Evolutionary conservation across 148 eudicot genomes (phyloP).

Genomic region (Simmondsia chinensis): DNA sequence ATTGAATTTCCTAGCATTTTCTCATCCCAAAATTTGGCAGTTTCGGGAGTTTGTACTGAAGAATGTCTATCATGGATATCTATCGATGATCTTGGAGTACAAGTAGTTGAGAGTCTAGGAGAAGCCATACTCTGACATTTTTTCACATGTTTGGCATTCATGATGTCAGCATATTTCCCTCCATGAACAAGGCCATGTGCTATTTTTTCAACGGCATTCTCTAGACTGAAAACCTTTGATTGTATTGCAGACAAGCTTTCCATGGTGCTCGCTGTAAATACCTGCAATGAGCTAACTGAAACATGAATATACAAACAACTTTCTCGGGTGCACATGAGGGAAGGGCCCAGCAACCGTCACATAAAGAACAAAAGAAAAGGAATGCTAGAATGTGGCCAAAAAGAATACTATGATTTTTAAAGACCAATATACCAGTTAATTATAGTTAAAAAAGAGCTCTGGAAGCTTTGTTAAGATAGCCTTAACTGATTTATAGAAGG

Average conservation of each 20-base stretch:
- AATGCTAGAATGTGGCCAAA: background rate
- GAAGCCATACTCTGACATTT: constrained; percentile 38
- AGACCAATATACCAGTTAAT: too few species aligned
- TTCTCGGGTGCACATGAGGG: background rate
- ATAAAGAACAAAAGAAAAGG: background rate
- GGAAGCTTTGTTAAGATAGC: too few species aligned
- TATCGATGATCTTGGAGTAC: constrained; percentile 58
- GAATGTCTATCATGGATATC: constrained; percentile 32
- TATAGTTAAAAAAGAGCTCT: too few species aligned
- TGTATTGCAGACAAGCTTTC: constrained; percentile 60
- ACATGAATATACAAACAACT: background rate
- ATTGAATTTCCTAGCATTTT: constrained; percentile 22
- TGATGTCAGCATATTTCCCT: constrained; percentile 27
- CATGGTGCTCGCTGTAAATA: constrained; percentile 46
- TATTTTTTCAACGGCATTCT: constrained; percentile 49
- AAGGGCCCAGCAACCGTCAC: too few species aligned
- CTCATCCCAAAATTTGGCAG: constrained; percentile 32
- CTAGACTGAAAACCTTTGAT: constrained; percentile 59
- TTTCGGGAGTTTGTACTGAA: constrained; percentile 22
- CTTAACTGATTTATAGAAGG: too few species aligned
- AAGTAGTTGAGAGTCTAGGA: constrained; percentile 49
- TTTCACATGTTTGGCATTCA: constrained; percentile 27
- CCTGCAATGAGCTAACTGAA: constrained; percentile 29
- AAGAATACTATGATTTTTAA: too few species aligned
- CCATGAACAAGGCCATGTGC: constrained; percentile 35